Conservation (phyloP, 2,329 filamentous ascomycete genomes). For the Fusarium verrucosum region DNA sequence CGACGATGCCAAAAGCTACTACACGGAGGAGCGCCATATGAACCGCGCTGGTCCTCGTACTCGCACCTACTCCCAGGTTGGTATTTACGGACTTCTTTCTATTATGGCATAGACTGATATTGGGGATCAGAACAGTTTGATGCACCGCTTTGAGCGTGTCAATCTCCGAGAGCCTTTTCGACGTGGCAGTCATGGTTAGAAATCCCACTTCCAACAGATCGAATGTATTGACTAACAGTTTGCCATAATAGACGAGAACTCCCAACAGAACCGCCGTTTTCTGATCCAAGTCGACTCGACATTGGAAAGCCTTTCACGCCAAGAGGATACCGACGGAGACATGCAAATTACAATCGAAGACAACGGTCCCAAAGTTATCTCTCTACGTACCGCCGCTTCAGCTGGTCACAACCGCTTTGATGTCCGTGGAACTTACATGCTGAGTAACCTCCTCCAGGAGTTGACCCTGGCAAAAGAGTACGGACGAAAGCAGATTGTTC, state of each 20-base stretch:
- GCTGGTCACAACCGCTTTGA: constrained; percentile 89
- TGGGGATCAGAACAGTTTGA: constrained; percentile 58
- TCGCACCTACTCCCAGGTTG: constrained; percentile 66
- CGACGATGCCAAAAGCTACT: constrained; percentile 68
- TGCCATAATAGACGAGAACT: constrained; percentile 71
- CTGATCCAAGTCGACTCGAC: constrained; percentile 88
- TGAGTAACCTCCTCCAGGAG: constrained; percentile 96
- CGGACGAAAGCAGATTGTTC: constrained; percentile 85
- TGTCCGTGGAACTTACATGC: constrained; percentile 94
- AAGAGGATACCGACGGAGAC: constrained; percentile 94
- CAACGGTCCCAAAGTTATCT: constrained; percentile 87
- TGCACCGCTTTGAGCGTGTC: constrained; percentile 63
- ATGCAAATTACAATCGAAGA: constrained; percentile 99
- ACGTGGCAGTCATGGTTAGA: constrained; percentile 67
- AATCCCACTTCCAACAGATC: neutral
- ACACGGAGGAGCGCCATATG: constrained; percentile 65
- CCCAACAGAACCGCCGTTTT: constrained; percentile 76
- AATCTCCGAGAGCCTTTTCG: constrained; percentile 64
- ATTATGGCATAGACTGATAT: constrained; percentile 43
- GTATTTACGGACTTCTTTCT: constrained; percentile 3
- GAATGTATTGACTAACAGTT: constrained; percentile 7
- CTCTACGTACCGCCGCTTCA: constrained; percentile 84
- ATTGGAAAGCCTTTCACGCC: constrained; percentile 77
- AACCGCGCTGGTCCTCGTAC: constrained; percentile 60
- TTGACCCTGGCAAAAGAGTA: constrained; percentile 91